Evolutionary conservation across 2,329 filamentous ascomycete species (phyloP), one percentile per base, ranked within the genome.

Genomic region (Fusarium sp.): DNA sequence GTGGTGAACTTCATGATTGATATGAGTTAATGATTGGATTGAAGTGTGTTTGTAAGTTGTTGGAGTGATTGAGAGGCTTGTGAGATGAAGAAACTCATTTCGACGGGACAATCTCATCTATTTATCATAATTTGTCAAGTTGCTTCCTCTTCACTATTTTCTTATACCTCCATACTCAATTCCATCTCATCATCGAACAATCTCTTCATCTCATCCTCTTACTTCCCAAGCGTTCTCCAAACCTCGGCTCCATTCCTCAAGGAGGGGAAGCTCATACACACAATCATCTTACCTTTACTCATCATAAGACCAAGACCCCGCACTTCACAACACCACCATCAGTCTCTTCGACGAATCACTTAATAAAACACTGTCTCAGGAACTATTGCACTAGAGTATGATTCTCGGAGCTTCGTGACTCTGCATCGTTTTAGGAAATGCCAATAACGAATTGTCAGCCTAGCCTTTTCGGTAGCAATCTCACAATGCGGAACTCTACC

Each of bases 1-100:
- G 62, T 18, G 22, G 7, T 38, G 50, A 75, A 63, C 72, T 75
- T 75, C 73, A 75, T 75, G 58, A 26, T 58, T 30, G 48, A n/a
- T 36, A 11, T n/a, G 6, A 39, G 17, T 32, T 11, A 26, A 15
- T 47, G 35, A 13, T 35, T 28, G 26, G n/a, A 4, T 4, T 36
- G 10, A 26, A 1, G n/a, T n/a, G 10, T 26, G 18, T 2, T 39
- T 32, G 20, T 30, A 14, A 42, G 18, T n/a, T 50, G 63, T 26
- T 26, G 24, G 24, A 26, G 26, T 36, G 63, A 61, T 28, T 54
- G 54, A 18, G n/a, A 24, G 2, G 65, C 54, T 53, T n/a, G n/a
- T 18, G 63, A 42, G 30, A 11, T 50, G 18, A 28, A 51, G 41
- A 47, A 59, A 8, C n/a, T 24, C 8, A 30, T 47, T 44, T 14